Evolutionary conservation across 164 flowering plant species (phyloP).

Genomic region (Echeveria elegans): DNA sequence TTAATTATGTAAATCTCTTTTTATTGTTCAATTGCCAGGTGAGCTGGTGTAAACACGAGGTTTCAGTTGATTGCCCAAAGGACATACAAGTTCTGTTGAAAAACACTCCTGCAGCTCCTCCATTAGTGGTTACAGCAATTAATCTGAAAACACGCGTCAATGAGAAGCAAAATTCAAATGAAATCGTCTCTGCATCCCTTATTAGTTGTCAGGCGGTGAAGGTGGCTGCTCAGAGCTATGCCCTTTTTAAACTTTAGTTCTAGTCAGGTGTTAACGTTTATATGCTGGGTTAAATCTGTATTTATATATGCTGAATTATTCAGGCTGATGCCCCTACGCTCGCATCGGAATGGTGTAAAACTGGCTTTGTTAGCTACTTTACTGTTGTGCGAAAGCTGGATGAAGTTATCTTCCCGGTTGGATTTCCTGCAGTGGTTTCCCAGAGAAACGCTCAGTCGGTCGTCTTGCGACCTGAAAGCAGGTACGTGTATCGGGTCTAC

Average conservation of each 20-base stretch:
- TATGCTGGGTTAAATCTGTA: neutral
- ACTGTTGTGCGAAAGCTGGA: conserved; percentile 89
- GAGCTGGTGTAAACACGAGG: conserved; percentile 98
- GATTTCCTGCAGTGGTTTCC: conserved; percentile 58
- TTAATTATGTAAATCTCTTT: neutral
- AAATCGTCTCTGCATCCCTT: conserved; percentile 87
- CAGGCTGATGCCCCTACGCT: conserved; percentile 93
- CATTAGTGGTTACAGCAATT: conserved; percentile 77
- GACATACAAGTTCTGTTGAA: conserved; percentile 47
- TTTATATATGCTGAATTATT: conserved; percentile 15
- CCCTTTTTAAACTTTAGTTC: neutral
- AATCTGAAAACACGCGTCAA: conserved; percentile 78
- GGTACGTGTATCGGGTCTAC: conserved; percentile 24
- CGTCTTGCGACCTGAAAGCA: conserved; percentile 62
- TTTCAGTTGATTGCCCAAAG: conserved; percentile 68
- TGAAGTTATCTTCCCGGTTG: conserved; percentile 83
- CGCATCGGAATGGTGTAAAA: conserved; percentile 74
- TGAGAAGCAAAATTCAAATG: conserved; percentile 66
- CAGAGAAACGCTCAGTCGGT: conserved; percentile 64
- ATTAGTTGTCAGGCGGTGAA: conserved; percentile 76
- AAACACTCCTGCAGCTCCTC: conserved; percentile 54
- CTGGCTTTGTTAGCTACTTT: conserved; percentile 72
- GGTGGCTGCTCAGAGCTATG: conserved; percentile 32
- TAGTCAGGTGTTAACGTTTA: neutral
- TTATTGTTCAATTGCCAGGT: conserved; percentile 42